Evolutionary conservation across 2,329 filamentous ascomycete genomes (phyloP).

Genomic region (Aspergillus oerlinghausenensis): DNA sequence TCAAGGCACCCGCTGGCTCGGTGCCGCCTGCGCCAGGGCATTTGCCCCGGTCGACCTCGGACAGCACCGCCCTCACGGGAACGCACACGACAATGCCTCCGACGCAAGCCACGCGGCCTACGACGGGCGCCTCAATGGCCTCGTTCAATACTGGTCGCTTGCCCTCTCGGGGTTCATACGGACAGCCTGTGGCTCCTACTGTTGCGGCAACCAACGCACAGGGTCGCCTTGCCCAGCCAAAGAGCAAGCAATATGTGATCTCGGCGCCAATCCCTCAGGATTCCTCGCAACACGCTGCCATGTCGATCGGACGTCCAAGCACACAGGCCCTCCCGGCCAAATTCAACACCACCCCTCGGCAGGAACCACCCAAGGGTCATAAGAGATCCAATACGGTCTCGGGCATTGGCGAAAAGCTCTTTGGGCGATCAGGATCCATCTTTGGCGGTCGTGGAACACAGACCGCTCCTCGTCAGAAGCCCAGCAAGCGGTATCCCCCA

Average conservation of each 20-base stretch:
- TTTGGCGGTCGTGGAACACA: constrained; percentile 57
- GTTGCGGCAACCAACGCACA: constrained; percentile 85
- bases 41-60: constrained; percentile 51
- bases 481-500: constrained; percentile 72
- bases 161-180: constrained; percentile 75
- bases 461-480: constrained; percentile 40
- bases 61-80: constrained; percentile 53
- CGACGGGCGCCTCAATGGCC: constrained; percentile 76
- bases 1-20: constrained; percentile 18
- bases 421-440: constrained; percentile 76
- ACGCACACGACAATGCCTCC: constrained; percentile 32
- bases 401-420: constrained; percentile 76
- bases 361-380: constrained; percentile 50
- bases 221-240: constrained; percentile 81
- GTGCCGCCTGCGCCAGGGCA: constrained; percentile 45
- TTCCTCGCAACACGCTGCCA: constrained; percentile 44
- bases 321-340: constrained; percentile 54
- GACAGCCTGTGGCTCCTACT: constrained; percentile 79
- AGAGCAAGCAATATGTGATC: constrained; percentile 66
- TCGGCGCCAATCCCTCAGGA: constrained; percentile 61
- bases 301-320: constrained; percentile 58
- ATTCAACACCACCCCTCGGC: constrained; percentile 53
- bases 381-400: constrained; percentile 72
- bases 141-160: constrained; percentile 58
- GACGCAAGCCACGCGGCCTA: constrained; percentile 57